A percentile compares a stretch with the other conserved stretches of the same genome.
Evolutionary conservation across 23 red algal genomes (phyloP).

Genomic region (Gracilaria vermiculophylla): DNA sequence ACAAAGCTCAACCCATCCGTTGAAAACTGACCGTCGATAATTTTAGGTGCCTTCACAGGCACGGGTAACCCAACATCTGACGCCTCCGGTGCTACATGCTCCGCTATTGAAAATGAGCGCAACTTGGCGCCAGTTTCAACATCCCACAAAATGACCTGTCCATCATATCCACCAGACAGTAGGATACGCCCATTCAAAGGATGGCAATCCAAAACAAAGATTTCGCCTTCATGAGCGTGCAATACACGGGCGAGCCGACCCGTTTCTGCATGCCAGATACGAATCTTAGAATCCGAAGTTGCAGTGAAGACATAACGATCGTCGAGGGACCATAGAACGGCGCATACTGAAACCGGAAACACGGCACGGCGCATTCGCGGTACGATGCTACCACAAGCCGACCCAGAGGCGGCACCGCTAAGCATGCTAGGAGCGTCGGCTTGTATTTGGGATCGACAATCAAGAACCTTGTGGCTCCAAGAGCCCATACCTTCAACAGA

Average conservation of each 20-base stretch:
- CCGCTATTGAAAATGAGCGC: slow-evolving; percentile 45
- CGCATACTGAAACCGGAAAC: slow-evolving; percentile 64
- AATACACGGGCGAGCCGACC: slow-evolving; percentile 57
- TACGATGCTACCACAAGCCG: slow-evolving; percentile 62
- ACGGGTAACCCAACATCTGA: neutral
- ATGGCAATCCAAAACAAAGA: slow-evolving; percentile 80
- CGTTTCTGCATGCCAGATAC: slow-evolving; percentile 73
- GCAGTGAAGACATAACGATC: slow-evolving; percentile 74
- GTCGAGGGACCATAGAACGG: slow-evolving; percentile 71
- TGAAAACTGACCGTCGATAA: slow-evolving; percentile 79
- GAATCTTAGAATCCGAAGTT: slow-evolving; percentile 70
- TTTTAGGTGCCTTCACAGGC: slow-evolving; percentile 36
- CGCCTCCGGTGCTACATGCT: neutral
- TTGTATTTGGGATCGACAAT: slow-evolving; percentile 57
- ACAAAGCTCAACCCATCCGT: slow-evolving; percentile 73
- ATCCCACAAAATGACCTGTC: slow-evolving; percentile 76
- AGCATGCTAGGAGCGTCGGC: slow-evolving; percentile 52
- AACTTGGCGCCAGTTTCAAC: slow-evolving; percentile 69
- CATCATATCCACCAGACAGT: slow-evolving; percentile 76
- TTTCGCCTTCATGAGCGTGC: slow-evolving; percentile 51
- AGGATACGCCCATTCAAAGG: slow-evolving; percentile 73
- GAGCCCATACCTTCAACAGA: slow-evolving; percentile 51
- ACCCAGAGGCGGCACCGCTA: slow-evolving; percentile 46
- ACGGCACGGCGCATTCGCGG: slow-evolving; percentile 59
- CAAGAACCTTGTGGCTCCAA: slow-evolving; percentile 74